Base-by-base conservation (phyloP, 169 alveolate species). In the Plasmodium billcollinsi region DNA sequence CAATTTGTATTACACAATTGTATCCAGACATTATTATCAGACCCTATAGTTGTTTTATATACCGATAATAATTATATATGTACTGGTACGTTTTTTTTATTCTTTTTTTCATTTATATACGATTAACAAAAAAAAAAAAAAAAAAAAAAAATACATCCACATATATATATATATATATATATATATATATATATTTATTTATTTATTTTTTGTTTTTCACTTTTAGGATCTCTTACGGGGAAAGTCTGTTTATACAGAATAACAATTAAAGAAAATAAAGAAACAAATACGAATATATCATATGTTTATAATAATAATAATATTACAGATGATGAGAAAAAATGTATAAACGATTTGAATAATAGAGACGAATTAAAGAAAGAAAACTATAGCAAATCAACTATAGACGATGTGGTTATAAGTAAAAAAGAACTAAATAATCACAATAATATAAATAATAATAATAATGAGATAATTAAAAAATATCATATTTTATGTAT, bases 1-100 rank as follows among this genome's bases (percentile, higher is more conserved):
- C 47, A 39, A 39, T 39, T 39, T 39, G 15, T 86, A 39, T 56
- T 86, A 24, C 75, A 86, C 58, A 86, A 86, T 49, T 86, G 92
- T 54, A 86, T 86, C 18, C 88, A 86, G 54, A 86, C 92, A 6
- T 54, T 86, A 50, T 58, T 86, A 50, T 86, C 92, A 14, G 92
- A 86, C 15, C 92, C 92, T 15, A 62, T 86, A 61, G 92, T 86
- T 58, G 92, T 86, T 72, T 73, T 86, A 66, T 86, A 86, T 67
- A 86, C 92, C 15, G 88, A 86, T 33, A 74, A 73, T 56, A 56
- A 86, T 72, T 86, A 49, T 63, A 86, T 86, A 8, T 86, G 92
- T 56, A 73, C 92, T 29, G 92, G 92, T 86, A 86, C 2, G 21
- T 62, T 20, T 18, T 62, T 2, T 62, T 15, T 21, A 24, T 20